Evolutionary conservation across 768 basidiomycete species (phyloP).

Genomic region (Leucocoprinus birnbaumii): DNA sequence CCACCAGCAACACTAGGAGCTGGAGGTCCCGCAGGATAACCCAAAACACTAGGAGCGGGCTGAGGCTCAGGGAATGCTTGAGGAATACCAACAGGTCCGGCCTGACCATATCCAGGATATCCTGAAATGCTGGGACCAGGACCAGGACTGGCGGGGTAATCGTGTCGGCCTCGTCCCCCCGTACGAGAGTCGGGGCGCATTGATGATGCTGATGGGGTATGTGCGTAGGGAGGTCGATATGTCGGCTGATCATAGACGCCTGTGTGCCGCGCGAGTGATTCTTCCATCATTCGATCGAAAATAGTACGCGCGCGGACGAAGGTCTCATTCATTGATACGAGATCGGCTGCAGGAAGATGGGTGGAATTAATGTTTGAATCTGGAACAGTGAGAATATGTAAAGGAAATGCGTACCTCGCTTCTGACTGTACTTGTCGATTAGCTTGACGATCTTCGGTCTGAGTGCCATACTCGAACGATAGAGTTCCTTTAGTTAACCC

Average conservation of each 20-base stretch:
- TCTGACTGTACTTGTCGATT: slow-evolving; percentile 97
- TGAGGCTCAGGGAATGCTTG: slow-evolving; percentile 13
- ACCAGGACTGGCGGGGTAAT: slow-evolving; percentile 10
- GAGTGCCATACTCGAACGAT: slow-evolving; percentile 84
- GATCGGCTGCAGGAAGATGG: slow-evolving; percentile 85
- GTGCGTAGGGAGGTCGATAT: slow-evolving; percentile 14
- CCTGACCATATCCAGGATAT: slow-evolving; percentile 6
- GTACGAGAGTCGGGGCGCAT: slow-evolving; percentile 18
- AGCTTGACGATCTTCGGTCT: slow-evolving; percentile 95
- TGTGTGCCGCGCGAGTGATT: slow-evolving; percentile 73
- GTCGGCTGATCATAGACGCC: slow-evolving; percentile 53
- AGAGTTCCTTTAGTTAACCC: slow-evolving; percentile 63
- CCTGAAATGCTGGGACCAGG: not conserved
- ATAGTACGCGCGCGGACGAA: slow-evolving; percentile 87
- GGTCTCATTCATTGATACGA: slow-evolving; percentile 92
- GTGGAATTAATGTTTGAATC: too few species aligned
- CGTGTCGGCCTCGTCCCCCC: not conserved
- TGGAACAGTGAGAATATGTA: not conserved
- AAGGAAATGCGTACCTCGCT: slow-evolving; percentile 47
- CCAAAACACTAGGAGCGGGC: not conserved
- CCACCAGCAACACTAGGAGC: slow-evolving; percentile 3
- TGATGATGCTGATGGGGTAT: not conserved
- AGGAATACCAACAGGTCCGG: slow-evolving; percentile 9
- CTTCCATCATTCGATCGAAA: slow-evolving; percentile 94
- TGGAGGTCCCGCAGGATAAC: not conserved